Conservation (phyloP, 1,139 yeast species). For the Nakaseomyces sp. region DNA sequence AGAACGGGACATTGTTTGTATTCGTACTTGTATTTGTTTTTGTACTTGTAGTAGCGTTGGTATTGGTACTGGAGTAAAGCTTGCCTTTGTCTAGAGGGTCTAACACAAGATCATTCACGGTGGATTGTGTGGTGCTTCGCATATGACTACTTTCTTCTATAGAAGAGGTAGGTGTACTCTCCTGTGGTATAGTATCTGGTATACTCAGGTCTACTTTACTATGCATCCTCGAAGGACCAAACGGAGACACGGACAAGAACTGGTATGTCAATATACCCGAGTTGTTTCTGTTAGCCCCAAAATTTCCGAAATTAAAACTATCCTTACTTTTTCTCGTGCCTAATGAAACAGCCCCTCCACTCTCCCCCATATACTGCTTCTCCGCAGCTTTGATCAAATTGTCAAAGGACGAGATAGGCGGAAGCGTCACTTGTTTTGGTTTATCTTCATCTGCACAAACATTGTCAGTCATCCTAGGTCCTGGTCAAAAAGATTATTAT, state of each 20-base stretch:
- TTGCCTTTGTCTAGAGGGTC: neutral
- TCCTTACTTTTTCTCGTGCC: neutral
- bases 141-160: neutral
- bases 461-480: neutral
- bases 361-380: conserved; percentile 5
- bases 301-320: conserved; percentile 1
- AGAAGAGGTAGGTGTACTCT: neutral
- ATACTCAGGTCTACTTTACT: neutral
- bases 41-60: no score
- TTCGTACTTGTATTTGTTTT: no score
- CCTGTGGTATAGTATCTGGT: neutral
- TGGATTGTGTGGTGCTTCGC: no score
- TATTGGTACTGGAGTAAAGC: no score
- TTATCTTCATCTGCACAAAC: conserved; percentile 1
- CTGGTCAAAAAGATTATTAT: no score
- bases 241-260: conserved; percentile 3
- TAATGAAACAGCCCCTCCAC: no score
- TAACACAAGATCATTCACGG: no score
- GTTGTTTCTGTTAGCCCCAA: conserved; percentile 2
- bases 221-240: conserved; percentile 3
- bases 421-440: conserved; percentile 12
- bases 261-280: conserved; percentile 3
- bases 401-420: conserved; percentile 27
- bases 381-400: conserved; percentile 20
- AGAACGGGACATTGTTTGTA: neutral